A percentile compares a stretch with the other conserved stretches of the same genome.
Conservation (phyloP, 2,329 filamentous ascomycete genomes). For the Sphaerostilbella broomeana region DNA sequence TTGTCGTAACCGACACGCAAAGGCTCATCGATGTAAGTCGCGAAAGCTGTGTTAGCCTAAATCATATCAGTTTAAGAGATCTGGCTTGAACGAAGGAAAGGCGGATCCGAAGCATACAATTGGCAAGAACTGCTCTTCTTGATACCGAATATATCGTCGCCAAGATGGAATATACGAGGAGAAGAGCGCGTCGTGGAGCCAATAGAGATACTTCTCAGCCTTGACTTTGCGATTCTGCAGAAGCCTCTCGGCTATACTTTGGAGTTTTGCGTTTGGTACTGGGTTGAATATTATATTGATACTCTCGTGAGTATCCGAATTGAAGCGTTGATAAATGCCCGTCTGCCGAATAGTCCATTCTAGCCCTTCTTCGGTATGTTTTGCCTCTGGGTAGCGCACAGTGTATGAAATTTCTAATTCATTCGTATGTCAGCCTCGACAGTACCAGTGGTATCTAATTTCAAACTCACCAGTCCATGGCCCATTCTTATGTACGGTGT, state of each 20-base stretch:
- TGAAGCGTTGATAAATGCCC: slow-evolving; percentile 22
- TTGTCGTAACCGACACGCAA: slow-evolving; percentile 23
- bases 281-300: slow-evolving; percentile 22
- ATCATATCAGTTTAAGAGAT: too few species aligned
- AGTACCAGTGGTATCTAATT: neutral
- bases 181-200: slow-evolving; percentile 20
- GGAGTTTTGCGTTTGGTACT: slow-evolving; percentile 19
- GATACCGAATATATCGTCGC: slow-evolving; percentile 20
- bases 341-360: slow-evolving; percentile 24
- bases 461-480: slow-evolving; percentile 17
- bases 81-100: too few species aligned
- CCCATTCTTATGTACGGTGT: slow-evolving; percentile 15
- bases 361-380: slow-evolving; percentile 14
- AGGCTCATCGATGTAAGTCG: slow-evolving; percentile 23
- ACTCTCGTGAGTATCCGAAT: slow-evolving; percentile 17
- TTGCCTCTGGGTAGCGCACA: slow-evolving; percentile 24
- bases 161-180: slow-evolving; percentile 20
- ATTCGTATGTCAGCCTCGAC: neutral
- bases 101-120: too few species aligned
- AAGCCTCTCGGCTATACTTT: slow-evolving; percentile 13
- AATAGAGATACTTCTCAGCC: slow-evolving; percentile 5
- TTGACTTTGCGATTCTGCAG: slow-evolving; percentile 4
- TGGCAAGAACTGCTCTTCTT: slow-evolving; percentile 20
- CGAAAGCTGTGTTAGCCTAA: slow-evolving; percentile 22
- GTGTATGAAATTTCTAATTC: slow-evolving; percentile 22